Percentiles rank a stretch among this genome's conserved stretches.
These are phyloP conservation scores for Mycena venus DNA, from an alignment of 768 basidiomycete species.

Conservation along the genomic window DNA sequence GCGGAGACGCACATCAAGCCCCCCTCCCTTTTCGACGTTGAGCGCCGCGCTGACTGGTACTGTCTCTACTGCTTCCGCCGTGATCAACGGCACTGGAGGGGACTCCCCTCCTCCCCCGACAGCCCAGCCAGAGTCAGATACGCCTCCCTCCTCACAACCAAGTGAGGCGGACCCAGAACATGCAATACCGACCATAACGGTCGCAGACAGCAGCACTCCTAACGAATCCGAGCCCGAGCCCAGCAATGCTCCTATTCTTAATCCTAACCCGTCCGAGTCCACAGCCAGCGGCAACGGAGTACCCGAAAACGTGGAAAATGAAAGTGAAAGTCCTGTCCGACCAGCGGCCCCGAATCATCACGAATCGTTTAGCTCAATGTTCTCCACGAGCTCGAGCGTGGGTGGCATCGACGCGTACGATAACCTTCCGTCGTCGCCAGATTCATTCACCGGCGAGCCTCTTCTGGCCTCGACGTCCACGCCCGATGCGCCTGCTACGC, in stretches of 20 bases:
- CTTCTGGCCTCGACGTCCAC: constrained; percentile 44
- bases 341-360: constrained; percentile 28
- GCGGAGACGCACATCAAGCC: constrained; percentile 49
- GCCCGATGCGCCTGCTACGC: constrained; percentile 33
- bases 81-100: constrained; percentile 45
- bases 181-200: constrained; percentile 42
- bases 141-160: background rate
- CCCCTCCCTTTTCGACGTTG: constrained; percentile 60
- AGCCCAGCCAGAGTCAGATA: background rate
- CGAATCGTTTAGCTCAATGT: constrained; percentile 29
- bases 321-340: constrained; percentile 17
- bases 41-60: constrained; percentile 57
- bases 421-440: constrained; percentile 60
- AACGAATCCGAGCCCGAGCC: background rate
- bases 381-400: constrained; percentile 34
- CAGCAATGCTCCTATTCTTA: background rate
- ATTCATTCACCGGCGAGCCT: constrained; percentile 54
- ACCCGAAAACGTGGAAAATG: background rate
- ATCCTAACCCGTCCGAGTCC: too few relatives aligned
- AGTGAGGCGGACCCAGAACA: constrained; percentile 3
- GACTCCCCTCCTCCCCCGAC: constrained; percentile 13
- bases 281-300: constrained; percentile 7
- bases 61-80: constrained; percentile 60
- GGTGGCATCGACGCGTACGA: constrained; percentile 49
- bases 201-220: constrained; percentile 22